These are phyloP conservation scores for Rhododendron molle DNA, from an alignment of 148 eudicot genomes.

Conservation along the genomic window DNA sequence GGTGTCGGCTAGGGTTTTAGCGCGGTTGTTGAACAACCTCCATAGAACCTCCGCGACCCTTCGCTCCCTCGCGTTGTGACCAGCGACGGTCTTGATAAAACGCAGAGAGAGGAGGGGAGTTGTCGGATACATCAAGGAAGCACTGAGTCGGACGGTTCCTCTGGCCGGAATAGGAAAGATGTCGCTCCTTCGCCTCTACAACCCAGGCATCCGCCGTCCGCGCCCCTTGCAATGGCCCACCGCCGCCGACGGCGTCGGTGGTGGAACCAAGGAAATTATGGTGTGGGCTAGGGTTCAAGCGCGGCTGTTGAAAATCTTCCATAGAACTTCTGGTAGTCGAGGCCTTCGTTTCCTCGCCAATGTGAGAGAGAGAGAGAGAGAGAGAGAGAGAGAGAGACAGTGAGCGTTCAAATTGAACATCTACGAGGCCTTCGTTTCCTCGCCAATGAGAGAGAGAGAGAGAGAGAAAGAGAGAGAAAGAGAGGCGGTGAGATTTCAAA, in stretches of 20 bases:
- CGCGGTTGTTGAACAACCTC: no score
- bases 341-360: conserved; percentile 31
- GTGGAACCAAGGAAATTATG: conserved; percentile 11
- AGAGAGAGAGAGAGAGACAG: no score
- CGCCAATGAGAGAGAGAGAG: no score
- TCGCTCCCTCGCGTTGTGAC: no score
- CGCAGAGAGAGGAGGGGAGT: not conserved
- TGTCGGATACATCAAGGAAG: no score
- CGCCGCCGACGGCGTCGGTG: conserved; percentile 9
- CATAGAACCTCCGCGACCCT: no score
- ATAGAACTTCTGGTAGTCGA: conserved; percentile 46
- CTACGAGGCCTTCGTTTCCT: no score
- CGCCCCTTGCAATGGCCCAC: conserved; percentile 36
- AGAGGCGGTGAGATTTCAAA: no score
- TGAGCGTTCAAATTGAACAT: no score
- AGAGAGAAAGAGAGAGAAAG: no score
- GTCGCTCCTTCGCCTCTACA: conserved; percentile 41
- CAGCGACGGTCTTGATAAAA: no score
- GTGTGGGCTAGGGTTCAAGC: conserved; percentile 52
- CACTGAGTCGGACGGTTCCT: conserved; percentile 31
- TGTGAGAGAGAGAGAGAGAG: not conserved
- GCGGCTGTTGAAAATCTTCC: conserved; percentile 38
- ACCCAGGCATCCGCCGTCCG: conserved; percentile 26
- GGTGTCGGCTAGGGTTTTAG: no score
- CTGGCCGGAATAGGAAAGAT: conserved; percentile 37